Conservation (phyloP, 75 land plant genomes). For the Picea sitchensis region DNA sequence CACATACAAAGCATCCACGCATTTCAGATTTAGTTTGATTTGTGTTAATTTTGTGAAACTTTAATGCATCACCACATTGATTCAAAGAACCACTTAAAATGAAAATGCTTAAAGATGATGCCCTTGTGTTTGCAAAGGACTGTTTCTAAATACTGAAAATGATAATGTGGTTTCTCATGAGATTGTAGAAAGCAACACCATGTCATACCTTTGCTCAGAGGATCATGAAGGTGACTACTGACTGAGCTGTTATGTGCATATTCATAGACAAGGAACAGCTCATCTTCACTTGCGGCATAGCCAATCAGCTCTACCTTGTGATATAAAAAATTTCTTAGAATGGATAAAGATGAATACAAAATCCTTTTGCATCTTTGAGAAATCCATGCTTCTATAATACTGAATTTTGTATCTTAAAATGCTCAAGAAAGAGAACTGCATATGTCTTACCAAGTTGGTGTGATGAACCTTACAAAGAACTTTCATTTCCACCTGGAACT, state of each 20-base stretch:
- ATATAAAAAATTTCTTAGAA: neutral
- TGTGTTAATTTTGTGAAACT: conserved; percentile 1
- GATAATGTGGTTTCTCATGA: neutral
- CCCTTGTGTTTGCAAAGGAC: too few relatives aligned
- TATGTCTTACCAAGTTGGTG: conserved; percentile 50
- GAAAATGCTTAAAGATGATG: neutral
- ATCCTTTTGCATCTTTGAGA: neutral
- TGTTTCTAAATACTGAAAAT: neutral
- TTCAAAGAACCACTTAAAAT: neutral
- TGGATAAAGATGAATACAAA: neutral
- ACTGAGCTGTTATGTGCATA: conserved; percentile 54
- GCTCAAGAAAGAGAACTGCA: neutral
- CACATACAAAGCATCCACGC: neutral
- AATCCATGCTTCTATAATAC: conserved; percentile 10
- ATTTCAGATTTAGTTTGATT: neutral
- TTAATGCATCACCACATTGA: neutral
- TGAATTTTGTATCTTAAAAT: neutral
- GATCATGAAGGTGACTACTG: conserved; percentile 62
- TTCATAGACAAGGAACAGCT: conserved; percentile 68
- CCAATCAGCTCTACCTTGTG: conserved; percentile 66
- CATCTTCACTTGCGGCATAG: conserved; percentile 47
- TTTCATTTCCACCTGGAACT: conserved; percentile 67
- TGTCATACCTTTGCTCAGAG: conserved; percentile 34
- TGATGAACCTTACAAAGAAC: conserved; percentile 76
- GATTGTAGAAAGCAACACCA: neutral